Conservation (phyloP, 192 early-diverging fungal genomes). For the Lobosporangium transversale region DNA sequence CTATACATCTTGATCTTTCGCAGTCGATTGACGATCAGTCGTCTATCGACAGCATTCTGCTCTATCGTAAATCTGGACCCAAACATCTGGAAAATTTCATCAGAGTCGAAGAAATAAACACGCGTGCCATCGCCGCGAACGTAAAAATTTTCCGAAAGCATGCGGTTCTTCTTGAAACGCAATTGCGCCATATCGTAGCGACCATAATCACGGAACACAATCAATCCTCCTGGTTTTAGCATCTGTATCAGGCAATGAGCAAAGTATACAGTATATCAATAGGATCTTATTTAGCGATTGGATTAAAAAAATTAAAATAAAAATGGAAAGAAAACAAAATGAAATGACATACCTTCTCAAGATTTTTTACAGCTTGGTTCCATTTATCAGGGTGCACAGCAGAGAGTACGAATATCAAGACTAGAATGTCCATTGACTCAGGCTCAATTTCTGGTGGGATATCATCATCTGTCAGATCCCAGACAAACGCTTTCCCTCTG, state of each 20-base stretch:
- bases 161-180: constrained; percentile 91
- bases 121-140: constrained; percentile 96
- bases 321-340: neutral
- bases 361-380: constrained; percentile 82
- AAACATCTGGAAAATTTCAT: constrained; percentile 64
- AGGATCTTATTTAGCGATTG: neutral
- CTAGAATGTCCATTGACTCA: constrained; percentile 87
- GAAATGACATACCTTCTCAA: constrained; percentile 66
- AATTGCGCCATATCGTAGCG: constrained; percentile 98
- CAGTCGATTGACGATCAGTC: constrained; percentile 93
- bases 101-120: constrained; percentile 92
- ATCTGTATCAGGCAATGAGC: too few relatives aligned
- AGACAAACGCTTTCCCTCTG: constrained; percentile 91
- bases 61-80: constrained; percentile 72
- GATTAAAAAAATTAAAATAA: neutral
- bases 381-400: constrained; percentile 91
- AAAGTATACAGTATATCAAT: too few relatives aligned
- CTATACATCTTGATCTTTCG: constrained; percentile 97
- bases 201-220: constrained; percentile 95
- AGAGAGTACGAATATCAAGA: constrained; percentile 96
- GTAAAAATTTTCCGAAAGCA: constrained; percentile 95
- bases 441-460: constrained; percentile 79
- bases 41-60: constrained; percentile 93
- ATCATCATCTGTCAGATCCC: constrained; percentile 84
- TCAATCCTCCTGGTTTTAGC: constrained; percentile 90